Evolutionary conservation across 371 early-diverging fungal genomes (phyloP).

Genomic region (Mucor velutinosus): DNA sequence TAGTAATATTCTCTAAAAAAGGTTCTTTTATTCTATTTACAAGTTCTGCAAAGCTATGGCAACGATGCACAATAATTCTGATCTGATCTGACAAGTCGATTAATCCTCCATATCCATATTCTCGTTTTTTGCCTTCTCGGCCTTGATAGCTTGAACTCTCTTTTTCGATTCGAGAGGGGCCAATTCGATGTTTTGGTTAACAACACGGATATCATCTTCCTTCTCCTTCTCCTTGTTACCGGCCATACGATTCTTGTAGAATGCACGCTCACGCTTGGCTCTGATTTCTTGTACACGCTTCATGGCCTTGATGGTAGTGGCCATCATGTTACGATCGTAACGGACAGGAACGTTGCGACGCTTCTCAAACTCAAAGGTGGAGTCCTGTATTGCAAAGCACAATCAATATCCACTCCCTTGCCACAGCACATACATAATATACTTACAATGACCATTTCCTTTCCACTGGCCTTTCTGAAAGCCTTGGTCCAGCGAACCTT

Average conservation of each 20-base stretch:
- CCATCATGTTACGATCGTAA: conserved; percentile 95
- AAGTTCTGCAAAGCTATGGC: not conserved
- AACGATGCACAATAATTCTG: not conserved
- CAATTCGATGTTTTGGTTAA: conserved; percentile 88
- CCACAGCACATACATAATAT: not conserved
- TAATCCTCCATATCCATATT: conserved; percentile 68
- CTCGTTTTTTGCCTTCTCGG: conserved; percentile 51
- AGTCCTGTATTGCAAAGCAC: conserved; percentile 66
- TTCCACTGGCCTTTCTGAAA: conserved; percentile 95
- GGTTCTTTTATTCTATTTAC: not conserved
- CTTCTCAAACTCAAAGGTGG: conserved; percentile 97
- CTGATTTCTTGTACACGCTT: conserved; percentile 94
- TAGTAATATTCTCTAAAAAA: not conserved
- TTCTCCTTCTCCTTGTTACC: conserved; percentile 80
- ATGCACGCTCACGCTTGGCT: conserved; percentile 88
- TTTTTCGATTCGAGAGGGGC: conserved; percentile 68
- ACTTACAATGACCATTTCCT: conserved; percentile 97
- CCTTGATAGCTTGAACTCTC: conserved; percentile 62
- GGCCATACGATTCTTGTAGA: conserved; percentile 85
- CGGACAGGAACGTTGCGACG: conserved; percentile 96
- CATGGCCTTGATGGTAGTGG: conserved; percentile 95
- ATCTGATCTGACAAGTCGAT: not conserved
- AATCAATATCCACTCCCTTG: not conserved
- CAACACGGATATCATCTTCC: conserved; percentile 71
- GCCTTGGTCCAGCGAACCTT: conserved; percentile 99